Conservation (phyloP, 2,329 filamentous ascomycete genomes). For the Pseudogymnoascus sp. region DNA sequence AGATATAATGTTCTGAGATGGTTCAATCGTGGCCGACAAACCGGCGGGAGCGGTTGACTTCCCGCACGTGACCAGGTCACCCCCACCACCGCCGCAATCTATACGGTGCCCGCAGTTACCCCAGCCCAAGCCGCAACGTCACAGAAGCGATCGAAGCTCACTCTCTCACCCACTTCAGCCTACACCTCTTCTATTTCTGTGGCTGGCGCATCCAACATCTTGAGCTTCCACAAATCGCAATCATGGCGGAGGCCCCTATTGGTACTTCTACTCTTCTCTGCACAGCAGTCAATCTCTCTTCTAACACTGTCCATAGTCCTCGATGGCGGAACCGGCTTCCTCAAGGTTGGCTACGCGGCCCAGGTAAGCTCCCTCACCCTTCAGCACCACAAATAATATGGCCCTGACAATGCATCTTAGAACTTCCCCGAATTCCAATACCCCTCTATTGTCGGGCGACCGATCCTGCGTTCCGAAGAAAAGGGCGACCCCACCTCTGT, state of each 20-base stretch:
- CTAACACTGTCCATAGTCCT: constrained; percentile 56
- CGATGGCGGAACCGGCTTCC: constrained; percentile 98
- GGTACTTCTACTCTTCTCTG: constrained; percentile 18
- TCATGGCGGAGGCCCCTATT: constrained; percentile 30
- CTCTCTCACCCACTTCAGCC: constrained; percentile 1
- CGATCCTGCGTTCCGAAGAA: constrained; percentile 95
- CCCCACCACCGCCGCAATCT: constrained; percentile 8
- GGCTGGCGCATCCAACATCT: constrained; percentile 9
- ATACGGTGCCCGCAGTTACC: constrained; percentile 9
- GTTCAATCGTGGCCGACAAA: background rate
- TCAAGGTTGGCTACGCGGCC: constrained; percentile 98
- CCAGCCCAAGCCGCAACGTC: constrained; percentile 10
- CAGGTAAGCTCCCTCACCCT: constrained; percentile 42
- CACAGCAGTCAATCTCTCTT: constrained; percentile 4
- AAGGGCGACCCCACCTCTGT: constrained; percentile 55
- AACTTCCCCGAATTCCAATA: constrained; percentile 99
- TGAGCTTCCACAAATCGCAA: constrained; percentile 16
- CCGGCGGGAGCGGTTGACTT: background rate
- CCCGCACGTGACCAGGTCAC: background rate
- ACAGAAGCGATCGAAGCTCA: constrained; percentile 12
- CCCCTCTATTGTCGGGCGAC: constrained; percentile 94
- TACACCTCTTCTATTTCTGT: constrained; percentile 10
- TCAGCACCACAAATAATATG: background rate
- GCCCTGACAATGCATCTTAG: constrained; percentile 33
- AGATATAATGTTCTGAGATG: background rate